Conservation (phyloP, 768 basidiomycete species). For the Pulveroboletus sp. region DNA sequence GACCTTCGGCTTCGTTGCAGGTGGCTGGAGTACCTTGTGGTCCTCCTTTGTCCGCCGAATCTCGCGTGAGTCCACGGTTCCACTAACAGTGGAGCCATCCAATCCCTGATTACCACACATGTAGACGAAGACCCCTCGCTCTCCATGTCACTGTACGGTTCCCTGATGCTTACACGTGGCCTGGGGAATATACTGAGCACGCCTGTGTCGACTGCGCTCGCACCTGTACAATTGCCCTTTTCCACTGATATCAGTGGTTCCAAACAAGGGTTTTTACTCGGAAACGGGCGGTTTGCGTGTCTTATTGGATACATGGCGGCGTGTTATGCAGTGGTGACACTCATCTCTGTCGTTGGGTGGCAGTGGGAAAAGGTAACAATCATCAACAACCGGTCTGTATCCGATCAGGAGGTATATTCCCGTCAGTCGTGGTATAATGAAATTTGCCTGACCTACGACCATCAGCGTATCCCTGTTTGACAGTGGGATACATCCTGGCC, state of each 20-base stretch:
- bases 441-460: no score
- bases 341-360: background rate
- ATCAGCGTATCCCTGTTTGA: no score
- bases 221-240: background rate
- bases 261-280: background rate
- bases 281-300: background rate
- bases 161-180: background rate
- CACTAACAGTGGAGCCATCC: background rate
- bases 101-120: background rate
- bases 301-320: background rate
- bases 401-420: no score
- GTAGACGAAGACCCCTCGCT: background rate
- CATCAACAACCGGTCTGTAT: no score
- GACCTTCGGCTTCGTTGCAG: background rate
- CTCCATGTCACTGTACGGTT: background rate
- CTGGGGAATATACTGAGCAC: background rate
- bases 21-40: constrained; percentile 2
- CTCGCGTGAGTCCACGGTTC: background rate
- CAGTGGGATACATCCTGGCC: no score
- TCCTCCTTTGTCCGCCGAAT: background rate
- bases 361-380: background rate
- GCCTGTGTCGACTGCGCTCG: background rate
- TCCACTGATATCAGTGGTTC: background rate
- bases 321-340: background rate
- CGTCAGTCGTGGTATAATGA: no score